phyloP scores from a whole-genome alignment of 2,329 filamentous ascomycete species.

The Mollisia scopiformis region DNA sequence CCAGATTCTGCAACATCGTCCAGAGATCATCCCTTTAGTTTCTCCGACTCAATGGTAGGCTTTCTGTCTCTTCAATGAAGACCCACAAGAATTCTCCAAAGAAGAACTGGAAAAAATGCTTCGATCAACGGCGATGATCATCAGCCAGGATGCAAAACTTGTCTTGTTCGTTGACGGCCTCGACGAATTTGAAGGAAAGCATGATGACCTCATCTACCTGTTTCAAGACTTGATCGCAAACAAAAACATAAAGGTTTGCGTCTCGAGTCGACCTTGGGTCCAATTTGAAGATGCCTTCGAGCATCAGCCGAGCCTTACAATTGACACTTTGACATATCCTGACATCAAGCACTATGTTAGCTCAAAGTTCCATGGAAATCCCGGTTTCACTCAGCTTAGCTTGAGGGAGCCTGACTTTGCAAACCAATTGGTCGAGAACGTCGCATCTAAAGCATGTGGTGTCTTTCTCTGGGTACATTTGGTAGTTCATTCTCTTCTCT shows the following conservation, averaged over 20 bases:
- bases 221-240: background rate
- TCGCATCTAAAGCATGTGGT: conserved; percentile 6
- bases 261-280: conserved; percentile 1
- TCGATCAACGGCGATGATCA: background rate
- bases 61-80: background rate
- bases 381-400: background rate
- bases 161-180: background rate
- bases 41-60: background rate
- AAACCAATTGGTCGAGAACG: background rate
- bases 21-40: background rate
- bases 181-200: background rate
- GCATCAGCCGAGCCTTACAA: background rate
- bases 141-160: background rate
- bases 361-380: conserved; percentile 1
- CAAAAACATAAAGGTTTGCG: background rate
- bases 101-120: background rate
- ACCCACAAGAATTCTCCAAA: background rate
- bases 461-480: conserved; percentile 19
- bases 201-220: background rate
- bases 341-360: conserved; percentile 10
- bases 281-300: conserved; percentile 1
- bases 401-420: background rate
- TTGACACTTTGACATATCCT: conserved; percentile 4
- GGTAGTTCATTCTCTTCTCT: conserved; percentile 3
- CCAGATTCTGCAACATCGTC: too few relatives aligned